phyloP scores from a whole-genome alignment of 2,329 filamentous ascomycete genomes.

The Cordyceps fumosorosea region DNA sequence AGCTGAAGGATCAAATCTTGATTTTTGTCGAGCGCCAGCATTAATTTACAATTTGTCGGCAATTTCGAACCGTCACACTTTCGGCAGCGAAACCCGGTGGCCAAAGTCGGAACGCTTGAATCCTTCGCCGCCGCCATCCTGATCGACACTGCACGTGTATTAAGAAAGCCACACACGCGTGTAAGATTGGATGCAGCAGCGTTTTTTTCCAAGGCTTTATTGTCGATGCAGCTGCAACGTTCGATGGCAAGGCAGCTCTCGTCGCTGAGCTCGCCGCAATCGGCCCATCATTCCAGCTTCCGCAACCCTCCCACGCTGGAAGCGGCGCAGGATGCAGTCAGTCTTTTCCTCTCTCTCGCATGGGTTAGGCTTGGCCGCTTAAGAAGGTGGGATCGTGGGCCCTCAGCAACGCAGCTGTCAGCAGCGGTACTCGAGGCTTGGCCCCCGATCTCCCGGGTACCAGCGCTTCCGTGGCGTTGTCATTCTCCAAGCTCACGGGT shows the following conservation, averaged over 20 bases:
- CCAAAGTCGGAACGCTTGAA: neutral
- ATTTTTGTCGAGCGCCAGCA: neutral
- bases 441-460: neutral
- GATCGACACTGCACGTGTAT: conserved; percentile 8
- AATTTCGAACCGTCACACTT: neutral
- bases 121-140: neutral
- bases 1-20: neutral
- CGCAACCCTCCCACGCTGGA: neutral
- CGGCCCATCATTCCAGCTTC: neutral
- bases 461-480: neutral
- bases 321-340: neutral
- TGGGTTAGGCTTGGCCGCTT: neutral
- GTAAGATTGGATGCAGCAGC: neutral
- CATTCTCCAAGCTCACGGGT: neutral
- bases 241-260: neutral
- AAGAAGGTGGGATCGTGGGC: neutral
- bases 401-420: neutral
- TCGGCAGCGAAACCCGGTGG: neutral
- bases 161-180: neutral
- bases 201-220: neutral
- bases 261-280: neutral
- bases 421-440: neutral
- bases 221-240: neutral
- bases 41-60: neutral
- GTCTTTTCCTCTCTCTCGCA: neutral